These are phyloP conservation scores for Psilocybe azurescens DNA, from an alignment of 768 basidiomycete genomes.

Conservation along the genomic window DNA sequence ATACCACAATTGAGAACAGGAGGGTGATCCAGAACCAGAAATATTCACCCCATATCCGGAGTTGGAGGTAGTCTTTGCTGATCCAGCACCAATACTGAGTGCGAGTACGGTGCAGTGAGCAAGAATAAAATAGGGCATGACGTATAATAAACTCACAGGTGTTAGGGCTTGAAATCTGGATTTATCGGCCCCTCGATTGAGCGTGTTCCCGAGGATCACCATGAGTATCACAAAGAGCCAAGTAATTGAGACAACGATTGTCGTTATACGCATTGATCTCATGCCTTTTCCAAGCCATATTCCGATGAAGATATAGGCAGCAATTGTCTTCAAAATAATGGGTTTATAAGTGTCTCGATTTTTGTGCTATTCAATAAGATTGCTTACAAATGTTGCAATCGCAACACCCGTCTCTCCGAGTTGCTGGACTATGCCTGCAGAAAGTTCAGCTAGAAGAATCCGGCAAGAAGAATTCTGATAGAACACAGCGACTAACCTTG, in stretches of 20 bases:
- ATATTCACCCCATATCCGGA: conserved; percentile 47
- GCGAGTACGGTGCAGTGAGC: neutral
- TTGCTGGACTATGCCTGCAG: conserved; percentile 41
- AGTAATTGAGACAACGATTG: conserved; percentile 28
- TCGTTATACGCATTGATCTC: conserved; percentile 29
- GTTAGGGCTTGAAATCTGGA: conserved; percentile 36
- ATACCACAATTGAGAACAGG: conserved; percentile 35
- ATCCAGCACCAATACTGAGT: conserved; percentile 52
- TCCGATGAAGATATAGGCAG: conserved; percentile 45
- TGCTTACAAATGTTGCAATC: conserved; percentile 44
- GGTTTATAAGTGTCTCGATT: too few species aligned
- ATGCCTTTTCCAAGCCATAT: conserved; percentile 27
- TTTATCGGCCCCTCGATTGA: conserved; percentile 20
- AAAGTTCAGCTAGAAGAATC: neutral
- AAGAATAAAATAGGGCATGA: neutral
- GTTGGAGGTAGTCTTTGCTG: conserved; percentile 28
- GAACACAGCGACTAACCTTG: conserved; percentile 32
- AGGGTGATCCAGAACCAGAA: conserved; percentile 51
- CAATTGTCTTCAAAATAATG: conserved; percentile 33
- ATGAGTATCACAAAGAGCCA: conserved; percentile 43
- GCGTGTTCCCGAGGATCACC: conserved; percentile 32
- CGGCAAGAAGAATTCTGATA: neutral
- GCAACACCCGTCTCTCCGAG: conserved; percentile 47
- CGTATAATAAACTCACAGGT: conserved; percentile 32
- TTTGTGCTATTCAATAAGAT: too few species aligned